These are phyloP conservation scores for Apiotrichum laibachii DNA, from an alignment of 1,284 basidiomycete genomes.

Conservation along the genomic window DNA sequence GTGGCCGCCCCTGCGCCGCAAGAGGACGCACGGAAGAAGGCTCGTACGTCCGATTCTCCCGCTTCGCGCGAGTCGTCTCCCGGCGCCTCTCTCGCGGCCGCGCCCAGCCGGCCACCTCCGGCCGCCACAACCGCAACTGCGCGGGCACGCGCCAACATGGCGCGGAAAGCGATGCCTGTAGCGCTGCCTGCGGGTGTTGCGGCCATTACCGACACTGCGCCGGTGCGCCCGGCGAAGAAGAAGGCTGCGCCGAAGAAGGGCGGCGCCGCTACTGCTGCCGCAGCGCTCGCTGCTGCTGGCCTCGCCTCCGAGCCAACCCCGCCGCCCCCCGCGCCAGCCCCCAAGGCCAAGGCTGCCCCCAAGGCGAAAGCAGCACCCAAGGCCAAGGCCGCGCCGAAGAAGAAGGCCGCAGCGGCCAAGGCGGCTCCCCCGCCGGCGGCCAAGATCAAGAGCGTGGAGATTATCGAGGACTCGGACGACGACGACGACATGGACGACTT, in stretches of 20 bases:
- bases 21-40: constrained; percentile 1
- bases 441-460: constrained; percentile 43
- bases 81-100: not conserved
- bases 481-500: constrained; percentile 43
- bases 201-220: not conserved
- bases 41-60: not conserved
- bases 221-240: constrained; percentile 9
- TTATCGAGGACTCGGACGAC: constrained; percentile 46
- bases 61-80: constrained; percentile 2
- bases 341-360: not conserved
- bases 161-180: not conserved
- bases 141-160: not conserved
- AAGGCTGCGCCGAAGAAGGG: constrained; percentile 10
- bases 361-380: constrained; percentile 10
- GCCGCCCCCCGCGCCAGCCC: not conserved
- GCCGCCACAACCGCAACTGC: not conserved
- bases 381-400: constrained; percentile 18
- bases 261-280: not conserved
- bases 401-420: constrained; percentile 12
- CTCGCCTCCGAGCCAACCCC: not conserved
- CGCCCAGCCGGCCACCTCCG: too few species aligned
- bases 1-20: not conserved
- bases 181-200: constrained; percentile 6
- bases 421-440: constrained; percentile 8
- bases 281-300: not conserved